Percentiles rank a stretch among this genome's conserved stretches.
phyloP scores from a whole-genome alignment of 139 green algal species.

The Limnomonas spitsbergensis region DNA sequence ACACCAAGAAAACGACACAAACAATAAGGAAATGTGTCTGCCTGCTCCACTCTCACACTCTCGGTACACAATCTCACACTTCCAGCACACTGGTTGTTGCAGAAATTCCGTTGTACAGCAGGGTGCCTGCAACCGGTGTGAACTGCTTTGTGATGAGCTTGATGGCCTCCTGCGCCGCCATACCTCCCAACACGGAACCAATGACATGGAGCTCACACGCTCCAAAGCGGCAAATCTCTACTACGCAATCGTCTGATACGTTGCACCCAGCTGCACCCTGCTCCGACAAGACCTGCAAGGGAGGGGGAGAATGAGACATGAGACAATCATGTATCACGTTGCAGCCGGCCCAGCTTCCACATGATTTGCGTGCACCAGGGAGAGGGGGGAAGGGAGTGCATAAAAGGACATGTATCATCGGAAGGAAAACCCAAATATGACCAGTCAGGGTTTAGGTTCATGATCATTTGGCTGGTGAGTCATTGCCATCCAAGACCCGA shows the following conservation, averaged over 20 bases:
- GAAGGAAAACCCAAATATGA: not conserved
- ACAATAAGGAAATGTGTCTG: too few species aligned
- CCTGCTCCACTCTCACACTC: too few species aligned
- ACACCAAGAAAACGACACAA: too few species aligned
- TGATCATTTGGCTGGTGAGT: too few species aligned
- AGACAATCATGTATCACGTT: not conserved
- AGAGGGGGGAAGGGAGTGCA: not conserved
- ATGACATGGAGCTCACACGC: slow-evolving; percentile 81
- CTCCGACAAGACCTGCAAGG: slow-evolving; percentile 30
- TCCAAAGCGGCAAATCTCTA: slow-evolving; percentile 68
- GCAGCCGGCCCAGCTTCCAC: not conserved
- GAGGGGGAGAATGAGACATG: not conserved
- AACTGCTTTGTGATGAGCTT: slow-evolving; percentile 95
- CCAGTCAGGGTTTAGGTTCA: too few species aligned
- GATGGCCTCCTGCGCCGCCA: slow-evolving; percentile 90
- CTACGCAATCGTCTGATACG: slow-evolving; percentile 60
- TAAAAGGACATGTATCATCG: not conserved
- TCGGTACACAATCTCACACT: too few species aligned
- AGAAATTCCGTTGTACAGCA: slow-evolving; percentile 89
- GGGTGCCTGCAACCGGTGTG: slow-evolving; percentile 70
- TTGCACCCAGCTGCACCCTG: not conserved
- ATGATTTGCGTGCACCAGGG: not conserved
- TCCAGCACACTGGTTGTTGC: too few species aligned
- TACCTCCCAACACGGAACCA: slow-evolving; percentile 85
- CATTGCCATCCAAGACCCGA: too few species aligned